Conservation (phyloP, 495 filamentous ascomycete species). For the Aspergillus baeticus region DNA sequence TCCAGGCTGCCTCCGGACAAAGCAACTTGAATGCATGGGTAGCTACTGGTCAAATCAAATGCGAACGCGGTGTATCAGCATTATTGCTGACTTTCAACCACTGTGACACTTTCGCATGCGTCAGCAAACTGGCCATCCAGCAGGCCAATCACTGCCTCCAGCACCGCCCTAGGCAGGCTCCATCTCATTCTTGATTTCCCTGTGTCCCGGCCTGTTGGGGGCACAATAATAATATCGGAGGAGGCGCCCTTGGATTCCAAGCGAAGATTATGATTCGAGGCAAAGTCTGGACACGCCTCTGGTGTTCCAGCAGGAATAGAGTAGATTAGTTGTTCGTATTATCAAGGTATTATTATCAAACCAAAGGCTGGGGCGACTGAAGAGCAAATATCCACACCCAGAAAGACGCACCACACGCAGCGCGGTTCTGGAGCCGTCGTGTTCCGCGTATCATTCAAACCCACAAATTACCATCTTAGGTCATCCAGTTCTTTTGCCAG, state of each 20-base stretch:
- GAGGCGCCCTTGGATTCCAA: slow-evolving; percentile 2
- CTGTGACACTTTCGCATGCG: slow-evolving; percentile 2
- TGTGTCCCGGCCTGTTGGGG: neutral
- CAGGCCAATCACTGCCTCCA: slow-evolving; percentile 2
- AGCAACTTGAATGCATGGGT: neutral
- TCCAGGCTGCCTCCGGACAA: neutral
- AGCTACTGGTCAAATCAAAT: neutral
- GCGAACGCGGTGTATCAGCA: neutral
- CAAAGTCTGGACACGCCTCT: neutral
- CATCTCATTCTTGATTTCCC: neutral
- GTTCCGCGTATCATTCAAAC: neutral
- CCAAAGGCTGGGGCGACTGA: neutral
- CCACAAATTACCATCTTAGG: neutral
- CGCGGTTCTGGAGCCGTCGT: neutral
- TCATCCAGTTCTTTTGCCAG: neutral
- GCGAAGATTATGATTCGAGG: neutral
- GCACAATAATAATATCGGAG: no score
- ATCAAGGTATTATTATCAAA: neutral
- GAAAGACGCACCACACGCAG: neutral
- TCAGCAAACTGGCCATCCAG: slow-evolving; percentile 2
- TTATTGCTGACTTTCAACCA: neutral
- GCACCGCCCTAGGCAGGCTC: neutral
- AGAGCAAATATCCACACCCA: neutral
- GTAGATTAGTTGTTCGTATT: neutral
- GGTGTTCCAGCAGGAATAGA: neutral